These are phyloP conservation scores for Pilasporangium apinafurcum DNA, from an alignment of 352 stramenopile species.

Conservation along the genomic window DNA sequence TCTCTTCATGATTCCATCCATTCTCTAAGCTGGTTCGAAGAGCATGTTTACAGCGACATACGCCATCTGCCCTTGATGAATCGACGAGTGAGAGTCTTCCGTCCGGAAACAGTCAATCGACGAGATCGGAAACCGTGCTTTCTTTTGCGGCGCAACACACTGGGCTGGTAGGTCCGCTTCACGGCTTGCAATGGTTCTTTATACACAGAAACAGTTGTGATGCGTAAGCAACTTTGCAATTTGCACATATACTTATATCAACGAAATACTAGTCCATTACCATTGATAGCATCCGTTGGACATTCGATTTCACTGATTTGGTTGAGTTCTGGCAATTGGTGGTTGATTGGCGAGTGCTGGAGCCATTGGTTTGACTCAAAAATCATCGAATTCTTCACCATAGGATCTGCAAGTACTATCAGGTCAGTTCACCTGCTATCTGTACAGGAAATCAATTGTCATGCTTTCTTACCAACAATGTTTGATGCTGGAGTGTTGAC, in stretches of 20 bases:
- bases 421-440: no score
- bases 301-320: constrained; percentile 6
- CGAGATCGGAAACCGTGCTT: constrained; percentile 84
- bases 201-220: background rate
- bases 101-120: constrained; percentile 65
- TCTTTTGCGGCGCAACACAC: constrained; percentile 78
- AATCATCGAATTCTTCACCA: constrained; percentile 7
- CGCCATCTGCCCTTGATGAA: constrained; percentile 81
- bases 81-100: constrained; percentile 74
- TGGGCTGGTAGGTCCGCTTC: constrained; percentile 85
- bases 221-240: no score
- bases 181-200: constrained; percentile 66
- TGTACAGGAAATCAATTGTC: no score
- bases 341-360: constrained; percentile 1
- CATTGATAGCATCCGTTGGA: constrained; percentile 7
- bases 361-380: constrained; percentile 8
- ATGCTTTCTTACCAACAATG: no score
- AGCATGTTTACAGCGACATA: constrained; percentile 66
- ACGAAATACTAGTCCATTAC: no score
- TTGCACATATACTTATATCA: no score
- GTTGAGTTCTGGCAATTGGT: constrained; percentile 9
- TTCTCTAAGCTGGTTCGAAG: no score
- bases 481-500: constrained; percentile 3
- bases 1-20: no score
- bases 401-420: constrained; percentile 5